Percentiles rank a stretch among this genome's conserved stretches.
Conservation (phyloP, 2,329 filamentous ascomycete genomes). For the Sclerotinia trifoliorum region DNA sequence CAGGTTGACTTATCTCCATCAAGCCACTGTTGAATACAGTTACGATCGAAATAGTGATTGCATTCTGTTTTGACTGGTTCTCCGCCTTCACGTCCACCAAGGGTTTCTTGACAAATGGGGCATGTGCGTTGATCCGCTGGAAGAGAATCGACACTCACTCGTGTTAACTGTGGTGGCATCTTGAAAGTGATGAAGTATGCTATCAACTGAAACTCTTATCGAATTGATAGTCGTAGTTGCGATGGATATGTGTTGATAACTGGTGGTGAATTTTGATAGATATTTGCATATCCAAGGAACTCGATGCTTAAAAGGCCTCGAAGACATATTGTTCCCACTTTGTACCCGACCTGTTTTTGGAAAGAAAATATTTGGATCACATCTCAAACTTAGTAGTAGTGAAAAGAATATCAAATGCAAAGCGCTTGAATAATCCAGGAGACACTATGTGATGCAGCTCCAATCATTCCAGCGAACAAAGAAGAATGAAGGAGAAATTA, state of each 20-base stretch:
- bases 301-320: background rate
- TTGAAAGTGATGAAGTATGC: background rate
- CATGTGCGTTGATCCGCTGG: constrained; percentile 1
- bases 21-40: background rate
- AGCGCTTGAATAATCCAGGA: background rate
- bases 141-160: background rate
- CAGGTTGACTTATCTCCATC: background rate
- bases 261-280: no score
- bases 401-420: background rate
- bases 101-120: background rate
- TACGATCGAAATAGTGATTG: background rate
- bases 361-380: background rate
- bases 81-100: background rate
- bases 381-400: background rate
- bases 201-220: background rate
- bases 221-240: background rate
- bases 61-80: background rate
- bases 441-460: background rate
- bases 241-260: background rate
- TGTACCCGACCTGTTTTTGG: background rate
- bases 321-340: background rate
- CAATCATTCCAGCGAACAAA: background rate
- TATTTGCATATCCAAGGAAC: background rate
- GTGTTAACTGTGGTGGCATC: background rate
- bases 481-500: background rate